phyloP scores from a whole-genome alignment of 2,329 filamentous ascomycete species.

The Hypoxylon sp. region DNA sequence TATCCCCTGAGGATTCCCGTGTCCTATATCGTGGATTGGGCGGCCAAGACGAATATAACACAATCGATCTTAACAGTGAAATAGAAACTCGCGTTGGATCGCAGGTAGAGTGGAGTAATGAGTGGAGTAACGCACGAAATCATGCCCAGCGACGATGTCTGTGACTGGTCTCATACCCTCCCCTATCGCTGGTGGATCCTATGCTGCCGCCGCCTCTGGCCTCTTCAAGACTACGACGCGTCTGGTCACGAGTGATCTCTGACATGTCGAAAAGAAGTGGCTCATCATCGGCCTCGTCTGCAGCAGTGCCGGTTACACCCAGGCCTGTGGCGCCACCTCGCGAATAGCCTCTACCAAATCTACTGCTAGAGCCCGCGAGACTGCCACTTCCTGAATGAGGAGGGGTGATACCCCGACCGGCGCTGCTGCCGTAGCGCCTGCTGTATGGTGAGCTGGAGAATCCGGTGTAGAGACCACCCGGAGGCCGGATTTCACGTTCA shows the following conservation, averaged over 20 bases:
- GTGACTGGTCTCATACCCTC: constrained; percentile 57
- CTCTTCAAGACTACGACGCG: constrained; percentile 73
- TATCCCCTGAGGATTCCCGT: constrained; percentile 9
- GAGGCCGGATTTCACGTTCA: constrained; percentile 63
- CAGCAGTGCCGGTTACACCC: constrained; percentile 61
- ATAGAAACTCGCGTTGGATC: constrained; percentile 13
- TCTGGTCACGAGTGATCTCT: constrained; percentile 73
- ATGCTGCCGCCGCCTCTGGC: constrained; percentile 59
- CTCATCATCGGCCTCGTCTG: constrained; percentile 74
- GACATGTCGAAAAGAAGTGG: constrained; percentile 81
- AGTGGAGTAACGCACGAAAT: neutral
- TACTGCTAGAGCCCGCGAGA: constrained; percentile 53
- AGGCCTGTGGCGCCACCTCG: constrained; percentile 57
- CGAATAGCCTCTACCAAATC: constrained; percentile 56
- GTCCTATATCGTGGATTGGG: constrained; percentile 17
- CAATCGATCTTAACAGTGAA: constrained; percentile 31
- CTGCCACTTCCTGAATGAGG: constrained; percentile 56
- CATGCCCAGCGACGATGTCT: constrained; percentile 51
- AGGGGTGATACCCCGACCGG: constrained; percentile 55
- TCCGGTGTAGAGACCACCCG: constrained; percentile 60
- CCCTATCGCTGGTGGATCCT: constrained; percentile 57
- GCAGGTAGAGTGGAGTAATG: neutral
- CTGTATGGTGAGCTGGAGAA: constrained; percentile 63
- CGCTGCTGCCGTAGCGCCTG: constrained; percentile 60
- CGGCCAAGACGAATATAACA: constrained; percentile 25